A percentile compares a stretch with the other conserved stretches of the same genome.
These are phyloP conservation scores for Tricholoma flavovirens DNA, from an alignment of 768 basidiomycete species.

Conservation along the genomic window DNA sequence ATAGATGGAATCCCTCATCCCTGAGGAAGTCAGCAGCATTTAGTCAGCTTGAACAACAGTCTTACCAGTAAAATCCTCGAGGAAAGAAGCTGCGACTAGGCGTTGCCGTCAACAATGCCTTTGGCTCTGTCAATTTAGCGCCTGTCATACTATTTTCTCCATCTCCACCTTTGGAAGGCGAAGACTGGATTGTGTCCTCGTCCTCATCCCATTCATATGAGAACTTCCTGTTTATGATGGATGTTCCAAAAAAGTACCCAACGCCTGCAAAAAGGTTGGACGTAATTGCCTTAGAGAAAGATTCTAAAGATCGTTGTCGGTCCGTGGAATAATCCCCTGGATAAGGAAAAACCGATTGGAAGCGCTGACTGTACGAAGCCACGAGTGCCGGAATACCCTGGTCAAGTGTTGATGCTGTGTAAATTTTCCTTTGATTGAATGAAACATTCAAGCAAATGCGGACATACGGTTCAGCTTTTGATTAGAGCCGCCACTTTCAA, in stretches of 20 bases:
- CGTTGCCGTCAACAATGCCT: constrained; percentile 80
- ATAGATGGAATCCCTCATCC: constrained; percentile 96
- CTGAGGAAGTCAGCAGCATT: constrained; percentile 29
- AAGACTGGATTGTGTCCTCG: constrained; percentile 26
- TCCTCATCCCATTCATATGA: constrained; percentile 89
- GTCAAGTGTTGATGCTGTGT: constrained; percentile 58
- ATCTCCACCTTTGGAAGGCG: constrained; percentile 32
- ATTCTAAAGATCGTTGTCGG: constrained; percentile 44
- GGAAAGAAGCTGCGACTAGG: constrained; percentile 97
- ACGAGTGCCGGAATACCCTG: constrained; percentile 64
- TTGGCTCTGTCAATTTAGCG: constrained; percentile 68
- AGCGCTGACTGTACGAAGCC: constrained; percentile 57
- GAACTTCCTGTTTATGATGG: constrained; percentile 80
- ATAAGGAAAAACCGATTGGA: constrained; percentile 65
- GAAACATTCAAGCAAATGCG: background rate
- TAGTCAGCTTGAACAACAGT: background rate
- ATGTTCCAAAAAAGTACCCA: constrained; percentile 91
- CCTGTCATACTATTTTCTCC: constrained; percentile 36
- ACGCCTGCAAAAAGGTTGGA: constrained; percentile 90
- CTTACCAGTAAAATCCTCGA: constrained; percentile 91
- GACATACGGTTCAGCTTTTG: constrained; percentile 60
- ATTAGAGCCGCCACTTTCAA: constrained; percentile 67
- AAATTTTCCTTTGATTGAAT: background rate
- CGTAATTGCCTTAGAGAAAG: constrained; percentile 84
- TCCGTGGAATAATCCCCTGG: constrained; percentile 47